phyloP scores from a whole-genome alignment of 2,329 filamentous ascomycete genomes.

The Exophiala phaeomuriformis region DNA sequence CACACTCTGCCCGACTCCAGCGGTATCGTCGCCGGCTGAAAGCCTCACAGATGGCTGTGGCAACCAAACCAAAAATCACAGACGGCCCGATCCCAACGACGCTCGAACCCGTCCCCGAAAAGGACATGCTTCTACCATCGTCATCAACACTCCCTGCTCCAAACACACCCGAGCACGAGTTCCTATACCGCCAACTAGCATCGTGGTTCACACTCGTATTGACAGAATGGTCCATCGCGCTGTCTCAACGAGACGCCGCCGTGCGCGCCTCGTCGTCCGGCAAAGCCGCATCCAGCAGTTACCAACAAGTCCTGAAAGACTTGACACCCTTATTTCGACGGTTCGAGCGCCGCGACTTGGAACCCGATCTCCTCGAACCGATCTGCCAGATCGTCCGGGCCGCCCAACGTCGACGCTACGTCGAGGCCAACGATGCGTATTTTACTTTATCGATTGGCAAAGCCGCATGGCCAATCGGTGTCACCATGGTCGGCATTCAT shows the following conservation, averaged over 20 bases:
- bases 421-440: slow-evolving; percentile 95
- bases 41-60: slow-evolving; percentile 41
- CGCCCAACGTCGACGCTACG: slow-evolving; percentile 83
- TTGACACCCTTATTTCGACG: slow-evolving; percentile 85
- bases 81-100: slow-evolving; percentile 82
- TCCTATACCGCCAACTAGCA: slow-evolving; percentile 77
- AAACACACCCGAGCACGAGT: slow-evolving; percentile 59
- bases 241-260: slow-evolving; percentile 52
- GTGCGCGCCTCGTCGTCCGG: slow-evolving; percentile 69
- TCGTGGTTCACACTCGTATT: slow-evolving; percentile 98
- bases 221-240: slow-evolving; percentile 72
- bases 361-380: slow-evolving; percentile 66
- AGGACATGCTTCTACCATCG: slow-evolving; percentile 75
- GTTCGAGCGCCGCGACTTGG: slow-evolving; percentile 74
- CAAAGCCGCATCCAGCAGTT: slow-evolving; percentile 72
- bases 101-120: slow-evolving; percentile 69
- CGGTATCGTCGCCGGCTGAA: slow-evolving; percentile 53
- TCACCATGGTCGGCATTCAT: slow-evolving; percentile 99
- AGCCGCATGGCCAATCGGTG: slow-evolving; percentile 96
- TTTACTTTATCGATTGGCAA: slow-evolving; percentile 88
- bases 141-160: slow-evolving; percentile 52
- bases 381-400: slow-evolving; percentile 87
- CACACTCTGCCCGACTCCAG: slow-evolving; percentile 58
- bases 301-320: slow-evolving; percentile 80
- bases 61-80: slow-evolving; percentile 38